phyloP scores from a whole-genome alignment of 768 basidiomycete genomes.

The Mycena galopus region DNA sequence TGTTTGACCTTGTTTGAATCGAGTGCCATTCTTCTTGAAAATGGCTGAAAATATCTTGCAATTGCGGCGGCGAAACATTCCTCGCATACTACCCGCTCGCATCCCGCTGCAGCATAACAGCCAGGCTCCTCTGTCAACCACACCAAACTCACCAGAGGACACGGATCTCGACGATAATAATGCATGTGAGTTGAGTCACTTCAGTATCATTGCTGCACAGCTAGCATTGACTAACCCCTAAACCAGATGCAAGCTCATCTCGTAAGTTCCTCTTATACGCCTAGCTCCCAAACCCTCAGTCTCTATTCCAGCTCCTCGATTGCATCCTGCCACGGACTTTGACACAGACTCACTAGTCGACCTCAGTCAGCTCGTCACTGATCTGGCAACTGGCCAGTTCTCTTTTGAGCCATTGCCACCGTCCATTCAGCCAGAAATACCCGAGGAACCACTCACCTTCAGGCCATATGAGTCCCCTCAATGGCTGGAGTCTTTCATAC shows the following conservation, averaged over 20 bases:
- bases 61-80: background rate
- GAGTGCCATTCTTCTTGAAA: background rate
- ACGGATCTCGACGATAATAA: too few species aligned
- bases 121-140: background rate
- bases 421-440: too few species aligned
- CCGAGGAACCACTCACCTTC: background rate
- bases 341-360: background rate
- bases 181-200: too few species aligned
- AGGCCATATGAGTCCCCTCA: background rate
- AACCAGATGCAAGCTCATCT: too few species aligned
- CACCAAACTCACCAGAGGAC: too few species aligned
- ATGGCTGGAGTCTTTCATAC: background rate
- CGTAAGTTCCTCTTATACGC: too few species aligned
- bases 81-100: background rate
- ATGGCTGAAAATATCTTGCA: background rate
- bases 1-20: background rate
- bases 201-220: too few species aligned
- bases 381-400: background rate
- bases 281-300: too few species aligned
- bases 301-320: too few species aligned
- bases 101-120: background rate
- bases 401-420: background rate
- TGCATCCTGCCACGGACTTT: background rate
- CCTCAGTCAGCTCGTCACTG: background rate
- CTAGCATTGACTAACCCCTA: too few species aligned